phyloP scores from a whole-genome alignment of 176 grass and related monocot species.

The Musa beccarii region DNA sequence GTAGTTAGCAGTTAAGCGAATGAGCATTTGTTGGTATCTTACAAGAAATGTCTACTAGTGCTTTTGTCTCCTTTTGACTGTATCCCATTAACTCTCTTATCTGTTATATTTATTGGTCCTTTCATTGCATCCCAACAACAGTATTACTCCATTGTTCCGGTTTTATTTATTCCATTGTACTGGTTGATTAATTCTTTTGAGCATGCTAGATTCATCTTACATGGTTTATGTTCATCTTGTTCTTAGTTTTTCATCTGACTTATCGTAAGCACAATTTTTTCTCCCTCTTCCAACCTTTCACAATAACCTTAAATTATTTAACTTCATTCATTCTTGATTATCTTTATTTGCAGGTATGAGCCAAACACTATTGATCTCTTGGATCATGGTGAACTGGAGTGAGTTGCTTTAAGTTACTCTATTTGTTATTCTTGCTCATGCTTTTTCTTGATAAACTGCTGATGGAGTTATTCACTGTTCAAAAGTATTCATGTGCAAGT shows the following conservation, averaged over 20 bases:
- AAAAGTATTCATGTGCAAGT: conserved; percentile 22
- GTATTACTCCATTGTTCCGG: background rate
- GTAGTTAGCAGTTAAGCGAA: no score
- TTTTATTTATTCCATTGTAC: no score
- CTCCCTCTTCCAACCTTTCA: background rate
- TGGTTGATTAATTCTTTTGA: background rate
- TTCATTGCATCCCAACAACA: background rate
- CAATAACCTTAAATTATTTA: background rate
- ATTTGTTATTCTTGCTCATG: background rate
- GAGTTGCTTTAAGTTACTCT: conserved; percentile 20
- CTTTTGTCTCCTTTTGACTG: no score
- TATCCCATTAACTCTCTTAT: no score
- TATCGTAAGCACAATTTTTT: background rate
- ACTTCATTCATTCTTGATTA: background rate
- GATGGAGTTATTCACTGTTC: background rate
- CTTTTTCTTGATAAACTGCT: background rate
- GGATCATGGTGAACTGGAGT: conserved; percentile 80
- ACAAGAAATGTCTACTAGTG: no score
- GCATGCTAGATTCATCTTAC: background rate
- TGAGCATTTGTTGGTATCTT: no score
- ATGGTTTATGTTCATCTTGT: background rate
- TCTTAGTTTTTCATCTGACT: background rate
- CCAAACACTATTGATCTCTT: conserved; percentile 91
- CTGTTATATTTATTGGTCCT: background rate
- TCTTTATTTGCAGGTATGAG: conserved; percentile 64